Evolutionary conservation across 2,329 filamentous ascomycete species (phyloP).

Genomic region (Parastagonospora avenae): DNA sequence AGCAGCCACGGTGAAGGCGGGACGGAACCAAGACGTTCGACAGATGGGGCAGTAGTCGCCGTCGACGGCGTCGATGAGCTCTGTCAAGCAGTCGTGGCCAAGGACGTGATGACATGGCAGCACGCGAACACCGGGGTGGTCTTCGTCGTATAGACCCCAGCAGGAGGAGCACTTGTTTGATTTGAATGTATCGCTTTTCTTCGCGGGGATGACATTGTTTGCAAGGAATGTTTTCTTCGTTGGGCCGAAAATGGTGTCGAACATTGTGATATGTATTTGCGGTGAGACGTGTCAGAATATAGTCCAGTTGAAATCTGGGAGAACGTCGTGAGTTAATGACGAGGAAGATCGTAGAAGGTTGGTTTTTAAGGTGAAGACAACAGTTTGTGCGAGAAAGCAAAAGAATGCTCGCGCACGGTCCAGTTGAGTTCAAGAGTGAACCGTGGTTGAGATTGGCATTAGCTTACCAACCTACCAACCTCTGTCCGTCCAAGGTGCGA

Average conservation of each 20-base stretch:
- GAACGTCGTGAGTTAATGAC: too few relatives aligned
- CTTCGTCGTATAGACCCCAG: constrained; percentile 15
- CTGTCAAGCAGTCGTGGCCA: constrained; percentile 9
- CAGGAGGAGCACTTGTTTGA: constrained; percentile 18
- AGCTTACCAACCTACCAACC: too few relatives aligned
- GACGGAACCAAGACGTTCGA: constrained; percentile 1
- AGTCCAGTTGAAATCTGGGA: too few relatives aligned
- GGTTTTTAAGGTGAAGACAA: too few relatives aligned
- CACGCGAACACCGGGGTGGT: constrained; percentile 13
- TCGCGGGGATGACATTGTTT: constrained; percentile 12
- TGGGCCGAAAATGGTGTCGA: constrained; percentile 1
- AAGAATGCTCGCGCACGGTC: too few relatives aligned
- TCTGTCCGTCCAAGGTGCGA: too few relatives aligned
- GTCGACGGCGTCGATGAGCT: constrained; percentile 3
- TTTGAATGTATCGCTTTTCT: constrained; percentile 14
- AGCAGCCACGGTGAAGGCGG: background rate
- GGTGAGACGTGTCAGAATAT: background rate
- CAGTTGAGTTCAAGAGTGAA: too few relatives aligned
- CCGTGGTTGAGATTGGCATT: too few relatives aligned
- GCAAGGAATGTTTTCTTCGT: constrained; percentile 10
- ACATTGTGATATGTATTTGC: background rate
- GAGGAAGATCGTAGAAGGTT: too few relatives aligned
- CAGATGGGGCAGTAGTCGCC: constrained; percentile 17
- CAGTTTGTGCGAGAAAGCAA: too few relatives aligned
- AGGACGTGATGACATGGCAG: constrained; percentile 23